phyloP scores from a whole-genome alignment of 148 eudicot genomes.

The Amaranthus cruentus region DNA sequence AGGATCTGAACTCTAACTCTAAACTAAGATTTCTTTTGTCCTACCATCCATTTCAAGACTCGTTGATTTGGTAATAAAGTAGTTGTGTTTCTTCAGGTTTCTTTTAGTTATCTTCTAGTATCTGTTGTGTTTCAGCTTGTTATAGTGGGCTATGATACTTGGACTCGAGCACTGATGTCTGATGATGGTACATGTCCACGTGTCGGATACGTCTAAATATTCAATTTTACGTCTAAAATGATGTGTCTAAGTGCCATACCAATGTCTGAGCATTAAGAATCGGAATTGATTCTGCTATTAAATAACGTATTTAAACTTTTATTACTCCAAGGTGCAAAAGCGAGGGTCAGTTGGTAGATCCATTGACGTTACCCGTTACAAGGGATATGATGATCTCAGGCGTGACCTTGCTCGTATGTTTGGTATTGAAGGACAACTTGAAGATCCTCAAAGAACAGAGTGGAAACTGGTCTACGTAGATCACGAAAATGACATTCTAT shows the following conservation, averaged over 20 bases:
- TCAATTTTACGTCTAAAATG: no score
- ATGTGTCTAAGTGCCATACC: no score
- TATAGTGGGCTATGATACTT: not conserved
- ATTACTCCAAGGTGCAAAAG: conserved; percentile 70
- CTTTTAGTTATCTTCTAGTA: not conserved
- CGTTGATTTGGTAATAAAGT: no score
- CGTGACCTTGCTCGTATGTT: conserved; percentile 93
- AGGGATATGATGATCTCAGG: conserved; percentile 82
- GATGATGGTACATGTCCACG: not conserved
- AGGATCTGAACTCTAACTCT: no score
- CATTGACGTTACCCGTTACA: conserved; percentile 91
- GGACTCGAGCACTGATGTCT: no score
- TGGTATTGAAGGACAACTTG: conserved; percentile 90
- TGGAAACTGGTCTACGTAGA: conserved; percentile 98
- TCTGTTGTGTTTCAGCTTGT: not conserved
- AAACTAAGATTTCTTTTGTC: no score
- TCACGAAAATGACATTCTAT: conserved; percentile 88
- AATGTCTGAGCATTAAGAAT: no score
- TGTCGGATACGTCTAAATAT: no score
- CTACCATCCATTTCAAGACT: no score
- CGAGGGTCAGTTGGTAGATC: conserved; percentile 99
- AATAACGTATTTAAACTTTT: not conserved
- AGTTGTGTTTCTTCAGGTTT: conserved; percentile 3
- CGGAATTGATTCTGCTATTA: not conserved
- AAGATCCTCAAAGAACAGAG: conserved; percentile 83